Percentiles rank a stretch among this genome's conserved stretches.
These are phyloP conservation scores for Tremellales sp. DNA, from an alignment of 1,284 basidiomycete species.

Conservation along the genomic window DNA sequence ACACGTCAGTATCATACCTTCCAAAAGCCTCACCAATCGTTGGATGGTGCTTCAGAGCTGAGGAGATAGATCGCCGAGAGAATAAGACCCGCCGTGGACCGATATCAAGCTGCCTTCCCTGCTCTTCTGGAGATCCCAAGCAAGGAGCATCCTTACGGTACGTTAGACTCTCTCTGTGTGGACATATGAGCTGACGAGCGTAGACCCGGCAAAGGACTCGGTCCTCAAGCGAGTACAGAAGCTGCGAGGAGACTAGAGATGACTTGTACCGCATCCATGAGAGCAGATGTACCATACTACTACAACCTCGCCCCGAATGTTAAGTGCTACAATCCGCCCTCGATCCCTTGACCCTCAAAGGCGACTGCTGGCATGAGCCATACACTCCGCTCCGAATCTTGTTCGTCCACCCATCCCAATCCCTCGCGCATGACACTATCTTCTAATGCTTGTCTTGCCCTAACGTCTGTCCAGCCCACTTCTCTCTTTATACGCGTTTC, in stretches of 20 bases:
- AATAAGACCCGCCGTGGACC: conserved; percentile 91
- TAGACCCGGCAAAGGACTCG: conserved; percentile 97
- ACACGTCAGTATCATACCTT: conserved; percentile 60
- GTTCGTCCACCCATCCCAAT: conserved; percentile 89
- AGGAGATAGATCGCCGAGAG: conserved; percentile 78
- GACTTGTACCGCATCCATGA: not conserved
- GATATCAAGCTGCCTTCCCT: conserved; percentile 93
- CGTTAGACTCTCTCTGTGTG: conserved; percentile 14
- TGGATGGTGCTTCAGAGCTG: not conserved
- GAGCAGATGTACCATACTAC: not conserved
- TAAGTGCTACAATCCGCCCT: not conserved
- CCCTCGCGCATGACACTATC: conserved; percentile 88
- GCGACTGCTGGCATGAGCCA: not conserved
- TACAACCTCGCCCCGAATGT: not conserved
- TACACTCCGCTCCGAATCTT: conserved; percentile 47
- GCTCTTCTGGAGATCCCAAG: conserved; percentile 91
- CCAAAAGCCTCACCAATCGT: not conserved
- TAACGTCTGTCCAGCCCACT: conserved; percentile 72
- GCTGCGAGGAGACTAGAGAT: conserved; percentile 71
- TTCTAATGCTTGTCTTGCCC: conserved; percentile 72
- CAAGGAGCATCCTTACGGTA: conserved; percentile 74
- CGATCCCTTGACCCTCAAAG: not conserved
- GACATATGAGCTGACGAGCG: conserved; percentile 10
- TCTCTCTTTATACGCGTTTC: conserved; percentile 57
- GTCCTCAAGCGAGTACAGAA: conserved; percentile 97